Conservation (phyloP, 768 basidiomycete species). For the Rhodosporidiobolus sp. region DNA sequence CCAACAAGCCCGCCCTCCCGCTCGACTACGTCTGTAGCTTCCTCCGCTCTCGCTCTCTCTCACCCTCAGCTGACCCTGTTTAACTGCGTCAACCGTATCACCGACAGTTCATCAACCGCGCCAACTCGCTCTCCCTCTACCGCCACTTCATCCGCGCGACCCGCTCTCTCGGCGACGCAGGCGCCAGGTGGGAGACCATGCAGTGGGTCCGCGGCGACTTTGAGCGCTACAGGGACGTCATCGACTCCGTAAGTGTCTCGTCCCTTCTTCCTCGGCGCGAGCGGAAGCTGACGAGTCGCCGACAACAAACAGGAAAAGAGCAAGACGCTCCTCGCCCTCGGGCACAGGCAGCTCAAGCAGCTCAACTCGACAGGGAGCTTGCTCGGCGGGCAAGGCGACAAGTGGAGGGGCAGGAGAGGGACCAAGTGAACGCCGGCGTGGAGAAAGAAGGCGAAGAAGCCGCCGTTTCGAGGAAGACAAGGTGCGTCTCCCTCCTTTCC, state of each 20-base stretch:
- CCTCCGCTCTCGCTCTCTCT: not conserved
- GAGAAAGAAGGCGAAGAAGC: too few relatives aligned
- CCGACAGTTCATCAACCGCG: slow-evolving; percentile 38
- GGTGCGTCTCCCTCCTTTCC: too few relatives aligned
- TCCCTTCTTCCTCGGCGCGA: not conserved
- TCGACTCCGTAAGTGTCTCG: slow-evolving; percentile 29
- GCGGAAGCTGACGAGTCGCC: accelerated
- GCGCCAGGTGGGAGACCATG: slow-evolving; percentile 37
- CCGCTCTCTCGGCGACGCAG: slow-evolving; percentile 23
- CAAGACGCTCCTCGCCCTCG: slow-evolving; percentile 35
- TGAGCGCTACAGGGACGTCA: slow-evolving; percentile 32
- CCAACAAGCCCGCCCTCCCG: slow-evolving; percentile 24
- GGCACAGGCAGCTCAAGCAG: slow-evolving; percentile 40
- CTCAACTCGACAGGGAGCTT: slow-evolving; percentile 36
- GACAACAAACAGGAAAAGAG: slow-evolving; percentile 26
- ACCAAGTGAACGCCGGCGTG: not conserved
- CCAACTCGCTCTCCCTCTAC: slow-evolving; percentile 37
- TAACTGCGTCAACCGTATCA: not conserved
- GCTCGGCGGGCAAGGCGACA: slow-evolving; percentile 25
- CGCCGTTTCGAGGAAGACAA: too few relatives aligned
- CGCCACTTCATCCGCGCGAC: slow-evolving; percentile 41
- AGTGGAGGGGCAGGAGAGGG: slow-evolving; percentile 29
- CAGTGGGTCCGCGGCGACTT: slow-evolving; percentile 39
- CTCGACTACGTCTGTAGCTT: slow-evolving; percentile 30
- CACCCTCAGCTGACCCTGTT: not conserved